Evolutionary conservation across 1,139 yeast genomes (phyloP), one percentile per base, ranked within the genome.

Genomic region (Tardiomyces blankii): DNA sequence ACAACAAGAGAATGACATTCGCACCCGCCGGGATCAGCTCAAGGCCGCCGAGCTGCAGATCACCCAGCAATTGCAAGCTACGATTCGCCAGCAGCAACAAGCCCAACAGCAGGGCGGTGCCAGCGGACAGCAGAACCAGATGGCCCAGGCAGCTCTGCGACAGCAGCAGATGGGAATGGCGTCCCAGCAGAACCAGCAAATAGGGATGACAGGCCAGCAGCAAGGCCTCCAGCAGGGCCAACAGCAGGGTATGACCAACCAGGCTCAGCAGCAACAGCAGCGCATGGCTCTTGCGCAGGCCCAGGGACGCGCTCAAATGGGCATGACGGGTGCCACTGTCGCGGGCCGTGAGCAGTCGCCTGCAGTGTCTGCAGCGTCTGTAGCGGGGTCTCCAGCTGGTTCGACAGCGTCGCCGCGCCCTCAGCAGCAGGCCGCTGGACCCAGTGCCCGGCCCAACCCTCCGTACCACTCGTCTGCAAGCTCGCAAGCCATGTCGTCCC

Each of bases 371-470:
- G 39, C 49, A 23, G 33, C 47, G 42, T 42, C 18, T 27, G 23
- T 3, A 33, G 46, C 38, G 18, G 32, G 30, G 19, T 19, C 19
- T n/a, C 47, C 39, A n/a, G 40, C 48, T 18, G 35, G 44, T n/a
- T 40, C 49, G 27, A 43, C 49, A 42, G 25, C 25, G 25, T 21
- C 25, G 25, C 25, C 25, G 7, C 25, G 25, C 52, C 55, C 40
- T 51, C 51, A 40, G 47, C 55, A 28, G 14, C 27, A 32, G 3
- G 46, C 56, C 32, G 44, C 58, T 40, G 60, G 63, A 14, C 63
- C 59, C 1, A 57, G 62, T 11, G 58, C 63, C 2, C 52, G 60
- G 11, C 63, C 64, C 18, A 59, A 50, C 45, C 64, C 56, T 32
- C 60, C 61, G 35, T 50, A 45, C 28, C 55, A 50, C 16, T 42